Evolutionary conservation across 2,329 filamentous ascomycete species (phyloP).

Genomic region (Plectosphaerella plurivora): DNA sequence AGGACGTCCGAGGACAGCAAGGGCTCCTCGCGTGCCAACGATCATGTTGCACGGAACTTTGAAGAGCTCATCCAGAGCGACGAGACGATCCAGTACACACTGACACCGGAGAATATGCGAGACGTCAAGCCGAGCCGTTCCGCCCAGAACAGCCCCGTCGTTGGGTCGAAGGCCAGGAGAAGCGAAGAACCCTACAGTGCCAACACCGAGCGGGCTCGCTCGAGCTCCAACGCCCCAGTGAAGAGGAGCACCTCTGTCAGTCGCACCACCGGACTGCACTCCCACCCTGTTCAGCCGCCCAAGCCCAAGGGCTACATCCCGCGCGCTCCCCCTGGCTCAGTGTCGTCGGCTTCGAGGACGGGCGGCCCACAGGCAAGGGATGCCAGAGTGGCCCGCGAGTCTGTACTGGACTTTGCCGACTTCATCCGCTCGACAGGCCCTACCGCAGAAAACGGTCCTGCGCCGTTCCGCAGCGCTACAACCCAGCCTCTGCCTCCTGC

Average conservation of each 20-base stretch:
- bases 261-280: conserved; percentile 29
- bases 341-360: conserved; percentile 25
- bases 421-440: conserved; percentile 87
- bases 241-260: conserved; percentile 27
- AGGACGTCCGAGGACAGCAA: conserved; percentile 55
- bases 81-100: conserved; percentile 76
- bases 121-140: conserved; percentile 48
- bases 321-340: conserved; percentile 23
- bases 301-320: conserved; percentile 19
- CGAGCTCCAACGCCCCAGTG: conserved; percentile 37
- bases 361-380: conserved; percentile 56
- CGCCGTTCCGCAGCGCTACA: conserved; percentile 28
- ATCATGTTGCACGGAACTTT: conserved; percentile 64
- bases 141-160: conserved; percentile 28
- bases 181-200: conserved; percentile 40
- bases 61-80: conserved; percentile 79
- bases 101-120: conserved; percentile 76
- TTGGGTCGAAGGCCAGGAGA: conserved; percentile 35
- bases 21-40: conserved; percentile 33
- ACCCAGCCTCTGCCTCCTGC: conserved; percentile 21
- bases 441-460: conserved; percentile 33
- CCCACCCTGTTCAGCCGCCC: conserved; percentile 26
- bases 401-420: conserved; percentile 77
- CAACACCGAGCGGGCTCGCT: conserved; percentile 39
- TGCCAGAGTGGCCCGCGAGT: conserved; percentile 65